Evolutionary conservation across 371 early-diverging fungal genomes (phyloP).

Genomic region (Mycotypha africana): DNA sequence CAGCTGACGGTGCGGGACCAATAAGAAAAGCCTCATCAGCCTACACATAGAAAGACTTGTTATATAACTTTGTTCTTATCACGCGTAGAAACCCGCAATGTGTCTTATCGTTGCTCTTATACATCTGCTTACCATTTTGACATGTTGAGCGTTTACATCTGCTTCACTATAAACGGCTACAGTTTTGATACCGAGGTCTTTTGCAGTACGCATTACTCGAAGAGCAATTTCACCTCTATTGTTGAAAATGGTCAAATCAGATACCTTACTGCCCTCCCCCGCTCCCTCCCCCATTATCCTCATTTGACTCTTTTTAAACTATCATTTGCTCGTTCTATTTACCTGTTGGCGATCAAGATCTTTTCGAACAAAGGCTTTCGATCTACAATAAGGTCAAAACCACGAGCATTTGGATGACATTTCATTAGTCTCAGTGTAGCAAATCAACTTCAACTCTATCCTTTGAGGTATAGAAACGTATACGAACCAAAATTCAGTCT

Average conservation of each 20-base stretch:
- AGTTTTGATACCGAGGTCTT: slow-evolving; percentile 89
- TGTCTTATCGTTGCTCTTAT: background rate
- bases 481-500: too few relatives aligned
- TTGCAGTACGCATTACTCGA: slow-evolving; percentile 83
- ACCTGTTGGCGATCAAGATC: slow-evolving; percentile 84
- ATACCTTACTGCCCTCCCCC: too few relatives aligned
- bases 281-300: background rate
- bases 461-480: too few relatives aligned
- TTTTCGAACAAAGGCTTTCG: slow-evolving; percentile 78
- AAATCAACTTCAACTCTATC: too few relatives aligned
- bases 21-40: slow-evolving; percentile 93
- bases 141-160: slow-evolving; percentile 80
- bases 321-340: background rate
- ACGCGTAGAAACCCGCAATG: background rate
- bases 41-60: too few relatives aligned
- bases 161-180: slow-evolving; percentile 95
- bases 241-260: background rate
- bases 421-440: too few relatives aligned
- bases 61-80: too few relatives aligned
- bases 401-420: too few relatives aligned
- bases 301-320: too few relatives aligned
- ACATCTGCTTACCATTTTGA: slow-evolving; percentile 52
- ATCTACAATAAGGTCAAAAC: too few relatives aligned
- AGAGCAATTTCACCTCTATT: slow-evolving; percentile 84
- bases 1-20: slow-evolving; percentile 80